These are phyloP conservation scores for Metschnikowia baotianmanensis DNA, from an alignment of 805 yeast genomes.

Conservation along the genomic window DNA sequence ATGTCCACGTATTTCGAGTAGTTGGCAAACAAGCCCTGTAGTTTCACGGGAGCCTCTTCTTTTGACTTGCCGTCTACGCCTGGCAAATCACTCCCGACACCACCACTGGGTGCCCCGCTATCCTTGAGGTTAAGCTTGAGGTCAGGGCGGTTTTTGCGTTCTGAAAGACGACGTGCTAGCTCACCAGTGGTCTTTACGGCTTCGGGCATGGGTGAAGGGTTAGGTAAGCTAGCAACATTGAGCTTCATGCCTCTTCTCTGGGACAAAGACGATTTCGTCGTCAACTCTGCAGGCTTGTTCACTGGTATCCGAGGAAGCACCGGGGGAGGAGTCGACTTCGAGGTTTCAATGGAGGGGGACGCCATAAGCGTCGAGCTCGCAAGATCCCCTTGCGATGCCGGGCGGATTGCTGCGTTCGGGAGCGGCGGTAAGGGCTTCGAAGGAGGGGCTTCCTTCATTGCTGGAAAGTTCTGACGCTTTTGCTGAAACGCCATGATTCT, in stretches of 20 bases:
- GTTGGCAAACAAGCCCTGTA: constrained; percentile 71
- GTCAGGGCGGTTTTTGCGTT: constrained; percentile 39
- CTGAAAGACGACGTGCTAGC: constrained; percentile 36
- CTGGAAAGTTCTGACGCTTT: constrained; percentile 43
- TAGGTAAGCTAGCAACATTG: constrained; percentile 32
- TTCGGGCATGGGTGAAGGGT: constrained; percentile 12
- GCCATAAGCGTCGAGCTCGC: constrained; percentile 9
- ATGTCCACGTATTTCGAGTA: constrained; percentile 88
- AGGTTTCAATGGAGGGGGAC: constrained; percentile 11
- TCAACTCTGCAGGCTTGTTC: constrained; percentile 13
- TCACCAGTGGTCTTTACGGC: constrained; percentile 30
- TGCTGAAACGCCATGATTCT: constrained; percentile 84
- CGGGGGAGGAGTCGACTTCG: constrained; percentile 2
- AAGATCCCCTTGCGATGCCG: constrained; percentile 14
- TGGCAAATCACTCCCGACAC: constrained; percentile 21
- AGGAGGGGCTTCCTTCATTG: constrained; percentile 10
- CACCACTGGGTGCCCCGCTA: constrained; percentile 13
- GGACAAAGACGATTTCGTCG: constrained; percentile 46
- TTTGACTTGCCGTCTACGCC: constrained; percentile 16
- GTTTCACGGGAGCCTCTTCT: constrained; percentile 15
- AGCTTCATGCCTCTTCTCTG: constrained; percentile 56
- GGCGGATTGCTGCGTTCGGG: constrained; percentile 11
- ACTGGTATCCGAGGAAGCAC: not conserved
- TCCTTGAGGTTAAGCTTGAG: constrained; percentile 35
- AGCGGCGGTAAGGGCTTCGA: constrained; percentile 19